Evolutionary conservation across 768 basidiomycete species (phyloP).

Genomic region (Auriscalpium vulgare): DNA sequence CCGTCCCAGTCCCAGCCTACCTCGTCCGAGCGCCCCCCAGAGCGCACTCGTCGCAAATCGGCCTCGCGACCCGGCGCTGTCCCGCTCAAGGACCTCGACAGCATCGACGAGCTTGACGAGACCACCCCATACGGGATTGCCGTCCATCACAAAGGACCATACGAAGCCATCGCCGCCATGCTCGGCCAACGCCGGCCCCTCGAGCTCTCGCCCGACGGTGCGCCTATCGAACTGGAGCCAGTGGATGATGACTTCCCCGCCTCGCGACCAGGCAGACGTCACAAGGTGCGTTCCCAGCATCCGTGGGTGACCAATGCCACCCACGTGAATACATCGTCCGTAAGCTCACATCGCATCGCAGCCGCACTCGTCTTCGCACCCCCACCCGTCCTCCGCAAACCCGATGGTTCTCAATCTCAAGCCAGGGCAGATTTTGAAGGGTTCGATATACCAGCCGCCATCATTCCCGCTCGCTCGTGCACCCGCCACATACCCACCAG

Average conservation of each 20-base stretch:
- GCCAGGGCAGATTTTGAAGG: conserved; percentile 26
- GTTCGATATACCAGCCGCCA: conserved; percentile 11
- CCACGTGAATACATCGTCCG: no score
- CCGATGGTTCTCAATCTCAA: conserved; percentile 20
- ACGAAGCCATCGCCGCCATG: conserved; percentile 44
- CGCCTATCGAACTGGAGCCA: conserved; percentile 7
- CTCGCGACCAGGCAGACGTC: background rate
- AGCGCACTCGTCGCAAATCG: conserved; percentile 18
- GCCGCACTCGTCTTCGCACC: background rate
- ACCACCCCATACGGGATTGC: conserved; percentile 57
- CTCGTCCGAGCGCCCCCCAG: background rate
- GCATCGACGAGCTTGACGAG: conserved; percentile 74
- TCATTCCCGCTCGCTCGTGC: conserved; percentile 7
- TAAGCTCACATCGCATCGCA: conserved; percentile 1
- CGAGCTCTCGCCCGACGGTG: background rate
- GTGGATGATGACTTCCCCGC: conserved; percentile 1
- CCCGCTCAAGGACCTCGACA: conserved; percentile 40
- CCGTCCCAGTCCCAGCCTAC: background rate
- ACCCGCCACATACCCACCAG: conserved; percentile 1
- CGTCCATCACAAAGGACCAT: conserved; percentile 69
- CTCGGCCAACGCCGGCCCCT: conserved; percentile 1
- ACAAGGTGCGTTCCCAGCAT: conserved; percentile 1
- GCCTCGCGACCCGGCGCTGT: conserved; percentile 14
- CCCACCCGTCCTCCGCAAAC: conserved; percentile 5
- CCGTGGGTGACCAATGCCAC: background rate